These are phyloP conservation scores for Magnolia officinalis DNA, from an alignment of 164 flowering plant genomes.

Conservation along the genomic window DNA sequence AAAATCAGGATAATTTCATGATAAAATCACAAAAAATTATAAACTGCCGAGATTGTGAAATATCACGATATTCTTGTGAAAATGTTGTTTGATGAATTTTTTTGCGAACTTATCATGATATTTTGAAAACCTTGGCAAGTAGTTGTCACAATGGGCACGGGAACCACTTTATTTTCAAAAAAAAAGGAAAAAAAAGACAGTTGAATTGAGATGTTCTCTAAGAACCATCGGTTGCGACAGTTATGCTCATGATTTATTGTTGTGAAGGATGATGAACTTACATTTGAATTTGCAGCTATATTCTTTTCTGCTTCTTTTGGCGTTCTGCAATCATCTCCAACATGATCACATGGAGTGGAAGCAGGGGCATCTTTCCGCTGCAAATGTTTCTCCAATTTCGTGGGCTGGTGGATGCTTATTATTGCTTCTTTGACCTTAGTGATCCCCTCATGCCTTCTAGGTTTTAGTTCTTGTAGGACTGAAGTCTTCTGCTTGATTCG, in stretches of 20 bases:
- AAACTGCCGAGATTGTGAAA: too few species aligned
- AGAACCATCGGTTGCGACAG: neutral
- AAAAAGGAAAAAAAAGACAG: too few species aligned
- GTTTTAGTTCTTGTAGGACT: constrained; percentile 30
- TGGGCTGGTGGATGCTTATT: constrained; percentile 18
- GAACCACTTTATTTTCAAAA: too few species aligned
- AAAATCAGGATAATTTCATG: too few species aligned
- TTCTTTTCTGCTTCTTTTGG: constrained; percentile 12
- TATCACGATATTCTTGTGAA: too few species aligned
- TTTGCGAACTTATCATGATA: too few species aligned
- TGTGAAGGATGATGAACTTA: constrained; percentile 27
- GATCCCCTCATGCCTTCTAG: constrained; percentile 29
- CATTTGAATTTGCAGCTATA: constrained; percentile 25
- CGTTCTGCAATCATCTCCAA: constrained; percentile 21
- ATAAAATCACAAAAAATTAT: too few species aligned
- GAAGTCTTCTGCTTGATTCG: constrained; percentile 30
- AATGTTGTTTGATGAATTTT: too few species aligned
- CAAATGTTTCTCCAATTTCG: constrained; percentile 10
- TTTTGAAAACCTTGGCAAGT: too few species aligned
- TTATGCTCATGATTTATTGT: neutral
- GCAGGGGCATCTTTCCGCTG: constrained; percentile 16
- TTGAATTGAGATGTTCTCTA: too few species aligned
- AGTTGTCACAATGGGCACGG: too few species aligned
- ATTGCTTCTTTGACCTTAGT: constrained; percentile 17
- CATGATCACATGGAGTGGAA: constrained; percentile 8